Percentiles rank a stretch among this genome's conserved stretches.
Evolutionary conservation across 2,329 filamentous ascomycete species (phyloP).

Genomic region (Paecilomyces niveus): DNA sequence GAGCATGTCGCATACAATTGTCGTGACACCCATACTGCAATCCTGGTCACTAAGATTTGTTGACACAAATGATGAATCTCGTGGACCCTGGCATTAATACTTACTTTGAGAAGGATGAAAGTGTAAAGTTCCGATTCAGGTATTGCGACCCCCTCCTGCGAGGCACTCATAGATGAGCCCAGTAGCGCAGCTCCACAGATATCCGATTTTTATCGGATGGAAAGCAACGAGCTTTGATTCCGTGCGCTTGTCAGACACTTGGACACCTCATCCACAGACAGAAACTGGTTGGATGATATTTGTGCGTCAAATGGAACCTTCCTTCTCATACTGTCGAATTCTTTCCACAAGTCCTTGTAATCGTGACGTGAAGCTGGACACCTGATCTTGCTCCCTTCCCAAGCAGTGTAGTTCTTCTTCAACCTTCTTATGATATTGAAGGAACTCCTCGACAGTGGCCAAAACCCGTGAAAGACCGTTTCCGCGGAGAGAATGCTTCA

Average conservation of each 20-base stretch:
- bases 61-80: no score
- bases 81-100: no score
- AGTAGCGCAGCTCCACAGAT: no score
- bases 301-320: slow-evolving; percentile 1
- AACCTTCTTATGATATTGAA: slow-evolving; percentile 52
- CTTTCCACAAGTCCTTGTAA: slow-evolving; percentile 47
- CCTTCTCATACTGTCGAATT: slow-evolving; percentile 23
- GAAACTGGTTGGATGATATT: neutral
- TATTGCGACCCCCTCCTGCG: no score
- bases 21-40: no score
- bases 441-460: slow-evolving; percentile 55
- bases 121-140: no score
- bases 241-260: neutral
- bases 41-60: no score
- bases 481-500: slow-evolving; percentile 39
- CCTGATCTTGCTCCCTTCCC: slow-evolving; percentile 39
- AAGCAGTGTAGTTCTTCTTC: slow-evolving; percentile 40
- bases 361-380: slow-evolving; percentile 47
- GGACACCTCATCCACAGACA: neutral
- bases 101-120: no score
- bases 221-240: no score
- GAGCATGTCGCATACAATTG: no score
- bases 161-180: no score
- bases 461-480: slow-evolving; percentile 46
- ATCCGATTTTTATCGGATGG: no score